Base-by-base conservation (phyloP, 768 basidiomycete genomes). In the Trametes gibbosa region DNA sequence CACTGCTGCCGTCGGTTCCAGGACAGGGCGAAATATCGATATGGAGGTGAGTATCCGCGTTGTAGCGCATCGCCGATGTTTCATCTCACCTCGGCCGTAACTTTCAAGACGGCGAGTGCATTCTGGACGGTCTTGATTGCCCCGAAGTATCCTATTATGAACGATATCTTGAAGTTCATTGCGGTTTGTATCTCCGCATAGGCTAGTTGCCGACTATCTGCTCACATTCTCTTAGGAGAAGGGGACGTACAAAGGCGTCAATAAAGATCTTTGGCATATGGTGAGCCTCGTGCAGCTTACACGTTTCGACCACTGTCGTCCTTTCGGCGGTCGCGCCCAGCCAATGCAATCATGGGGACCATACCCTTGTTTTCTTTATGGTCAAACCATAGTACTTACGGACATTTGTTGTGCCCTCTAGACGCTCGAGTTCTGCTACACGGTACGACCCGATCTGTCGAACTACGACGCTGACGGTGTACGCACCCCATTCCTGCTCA, bases 211-310 rank as follows among this genome's bases (percentile, higher is more conserved):
- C 13, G 14, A 23, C n/a, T 47, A 19, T 17, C 25, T 16, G 7
- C 42, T 39, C 1, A 17, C 32, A 50, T 35, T 25, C 13, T 4
- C 48, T n/a, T 56, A 78, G 74, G 74, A 82, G 50, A 77, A 72
- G 59, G 81, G 79, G 7, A 79, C 75, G 3, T 91, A 90, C 73
- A 92, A 86, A 67, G 88, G 86, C 0, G 83, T 85, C 14, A 93
- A 91, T 71, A 90, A 90, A 67, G 92, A 95, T 72, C 73, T 92
- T 9, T 95, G 92, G 92, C 81, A 73, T 56, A 93, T 93, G 91
- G 90, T 89, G 59, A 14, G 79, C 74, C 24, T 34, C 12, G 43
- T 23, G 17, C 40, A 19, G 23, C 23, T 23, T 23, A 13, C 46
- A 14, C 17, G 62, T 16, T 2, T 34, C 27, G 19, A 24, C 14